Evolutionary conservation across 2,329 filamentous ascomycete species (phyloP).

Genomic region (Colletotrichum somersetense): DNA sequence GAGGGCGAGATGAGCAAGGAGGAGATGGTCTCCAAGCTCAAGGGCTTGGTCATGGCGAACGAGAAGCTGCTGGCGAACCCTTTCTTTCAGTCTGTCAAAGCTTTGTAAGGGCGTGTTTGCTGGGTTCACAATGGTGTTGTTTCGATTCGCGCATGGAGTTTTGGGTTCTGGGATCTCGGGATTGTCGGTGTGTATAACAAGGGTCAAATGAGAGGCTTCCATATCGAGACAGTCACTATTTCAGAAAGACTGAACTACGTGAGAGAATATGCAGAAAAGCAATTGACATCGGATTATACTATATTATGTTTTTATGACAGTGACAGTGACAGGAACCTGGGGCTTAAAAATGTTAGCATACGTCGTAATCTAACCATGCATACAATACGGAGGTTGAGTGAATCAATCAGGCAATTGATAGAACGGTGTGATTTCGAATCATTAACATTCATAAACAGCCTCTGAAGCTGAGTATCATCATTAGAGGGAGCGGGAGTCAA

Average conservation of each 20-base stretch:
- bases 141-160: slow-evolving; percentile 16
- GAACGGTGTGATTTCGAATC: slow-evolving; percentile 54
- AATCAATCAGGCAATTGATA: slow-evolving; percentile 43
- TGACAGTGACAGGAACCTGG: background rate
- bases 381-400: background rate
- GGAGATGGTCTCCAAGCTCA: slow-evolving; percentile 83
- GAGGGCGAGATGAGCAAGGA: slow-evolving; percentile 73
- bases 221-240: background rate
- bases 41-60: slow-evolving; percentile 82
- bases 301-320: background rate
- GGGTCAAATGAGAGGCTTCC: slow-evolving; percentile 7
- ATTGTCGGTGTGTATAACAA: background rate
- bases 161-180: background rate
- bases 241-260: background rate
- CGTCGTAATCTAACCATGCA: background rate
- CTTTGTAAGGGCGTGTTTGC: slow-evolving; percentile 55
- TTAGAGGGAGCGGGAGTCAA: slow-evolving; percentile 24
- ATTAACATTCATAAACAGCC: slow-evolving; percentile 61
- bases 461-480: slow-evolving; percentile 58
- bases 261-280: background rate
- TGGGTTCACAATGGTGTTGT: background rate
- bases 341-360: background rate
- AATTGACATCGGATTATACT: background rate
- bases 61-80: slow-evolving; percentile 73
- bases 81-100: slow-evolving; percentile 77